These are phyloP conservation scores for Penicillium arizonense DNA, from an alignment of 495 filamentous ascomycete genomes.

Conservation along the genomic window DNA sequence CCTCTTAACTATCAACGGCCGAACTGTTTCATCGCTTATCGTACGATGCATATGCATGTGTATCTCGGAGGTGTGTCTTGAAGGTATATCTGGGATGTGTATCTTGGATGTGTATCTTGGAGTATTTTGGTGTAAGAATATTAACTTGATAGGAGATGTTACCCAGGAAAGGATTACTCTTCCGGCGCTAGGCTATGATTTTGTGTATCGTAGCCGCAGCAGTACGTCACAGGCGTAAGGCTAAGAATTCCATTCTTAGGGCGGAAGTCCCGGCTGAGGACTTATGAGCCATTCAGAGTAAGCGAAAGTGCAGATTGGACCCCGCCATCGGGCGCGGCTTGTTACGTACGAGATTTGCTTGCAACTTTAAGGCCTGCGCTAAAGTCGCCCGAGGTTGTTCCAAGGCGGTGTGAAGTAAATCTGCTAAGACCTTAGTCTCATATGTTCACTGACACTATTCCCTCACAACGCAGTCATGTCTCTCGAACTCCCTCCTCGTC, in stretches of 20 bases:
- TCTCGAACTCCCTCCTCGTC: constrained; percentile 44
- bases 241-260: background rate
- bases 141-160: background rate
- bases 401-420: constrained; percentile 1
- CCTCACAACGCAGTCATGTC: constrained; percentile 30
- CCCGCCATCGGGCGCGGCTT: background rate
- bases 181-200: background rate
- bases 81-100: too few relatives aligned
- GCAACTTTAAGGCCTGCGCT: too few relatives aligned
- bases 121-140: background rate
- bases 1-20: background rate
- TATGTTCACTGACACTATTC: background rate
- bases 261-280: background rate
- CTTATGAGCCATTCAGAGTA: background rate
- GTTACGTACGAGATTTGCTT: too few relatives aligned
- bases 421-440: background rate
- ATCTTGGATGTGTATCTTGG: background rate
- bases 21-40: background rate
- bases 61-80: background rate
- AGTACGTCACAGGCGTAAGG: background rate
- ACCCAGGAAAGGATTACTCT: background rate
- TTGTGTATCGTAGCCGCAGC: too few relatives aligned
- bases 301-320: background rate
- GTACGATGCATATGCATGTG: background rate
- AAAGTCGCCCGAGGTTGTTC: too few relatives aligned